Base-by-base conservation (phyloP, 2,329 filamentous ascomycete species). In the Biscogniauxia sp. region DNA sequence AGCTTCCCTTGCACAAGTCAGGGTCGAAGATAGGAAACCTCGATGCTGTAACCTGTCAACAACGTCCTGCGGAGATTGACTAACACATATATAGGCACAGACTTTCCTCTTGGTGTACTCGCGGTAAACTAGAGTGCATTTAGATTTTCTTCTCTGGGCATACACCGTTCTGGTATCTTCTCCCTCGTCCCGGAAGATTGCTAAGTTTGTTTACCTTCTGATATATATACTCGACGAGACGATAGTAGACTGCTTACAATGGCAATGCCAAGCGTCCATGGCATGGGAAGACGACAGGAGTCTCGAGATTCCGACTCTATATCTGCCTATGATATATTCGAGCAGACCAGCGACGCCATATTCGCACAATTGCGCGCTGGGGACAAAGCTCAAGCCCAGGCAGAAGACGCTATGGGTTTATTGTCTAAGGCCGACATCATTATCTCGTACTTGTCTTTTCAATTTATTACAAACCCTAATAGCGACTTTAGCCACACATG, bases 381-480 rank as follows among this genome's bases (percentile, higher is more conserved):
- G 1, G 64, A 68, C 51, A 64, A 68, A 54, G 56, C 58, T 7
- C 64, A 64, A 7, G 66, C 66, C 20, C 58, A 64, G 49, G 62
- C 61, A 20, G 62, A 62, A 7, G 64, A 68, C 9, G 58, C 64
- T 51, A 55, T 57, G 11, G 62, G 66, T 20, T 61, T 66, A n/a
- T 65, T 61, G 62, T 62, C 53, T 17, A 66, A 64, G 25, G 66
- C 64, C 19, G 57, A 62, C 53, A 61, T 55, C 32, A 68, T 61
- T 17, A 63, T 68, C 20, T 63, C 66, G 57, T 62, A 66, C 41
- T 50, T 68, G 11, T 68, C 64, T 19, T 66, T 64, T 0, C 66
- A 55, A 20, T 68, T 66, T 19, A 64, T 68, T 32, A 66, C 66
- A n/a, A 62, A 65, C 41, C 66, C 66, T 32, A 53, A 65, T 37